A percentile compares a stretch with the other conserved stretches of the same genome.
phyloP scores from a whole-genome alignment of 2,329 filamentous ascomycete species.

The Sclerotinia subarctica region DNA sequence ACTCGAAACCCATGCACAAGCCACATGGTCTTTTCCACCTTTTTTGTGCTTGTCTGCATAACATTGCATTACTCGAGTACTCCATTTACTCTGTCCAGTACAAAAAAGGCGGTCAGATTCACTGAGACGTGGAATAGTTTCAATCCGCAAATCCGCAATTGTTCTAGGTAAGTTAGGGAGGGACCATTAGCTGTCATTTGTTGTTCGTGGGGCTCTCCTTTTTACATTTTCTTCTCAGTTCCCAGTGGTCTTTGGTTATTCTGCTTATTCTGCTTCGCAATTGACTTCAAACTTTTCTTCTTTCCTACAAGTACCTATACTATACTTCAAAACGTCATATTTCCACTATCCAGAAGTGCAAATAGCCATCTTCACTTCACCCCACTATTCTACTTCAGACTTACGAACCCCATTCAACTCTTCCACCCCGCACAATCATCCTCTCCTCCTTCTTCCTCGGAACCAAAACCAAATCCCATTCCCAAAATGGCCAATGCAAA shows the following conservation, averaged over 20 bases:
- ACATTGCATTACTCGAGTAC: too few relatives aligned
- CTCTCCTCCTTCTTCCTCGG: background rate
- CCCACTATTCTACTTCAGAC: slow-evolving; percentile 1
- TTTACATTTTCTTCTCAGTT: background rate
- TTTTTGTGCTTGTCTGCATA: background rate
- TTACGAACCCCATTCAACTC: background rate
- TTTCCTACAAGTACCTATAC: background rate
- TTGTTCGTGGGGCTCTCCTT: slow-evolving; percentile 16
- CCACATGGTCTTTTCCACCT: background rate
- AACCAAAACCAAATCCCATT: background rate
- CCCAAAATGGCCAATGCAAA: slow-evolving; percentile 56
- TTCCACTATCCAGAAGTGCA: background rate
- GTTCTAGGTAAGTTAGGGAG: slow-evolving; percentile 13
- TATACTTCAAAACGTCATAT: background rate
- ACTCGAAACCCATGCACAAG: background rate
- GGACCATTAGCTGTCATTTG: slow-evolving; percentile 19
- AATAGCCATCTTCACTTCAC: background rate
- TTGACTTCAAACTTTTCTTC: background rate
- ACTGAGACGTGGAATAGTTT: slow-evolving; percentile 18
- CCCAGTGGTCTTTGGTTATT: background rate
- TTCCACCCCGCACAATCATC: slow-evolving; percentile 6
- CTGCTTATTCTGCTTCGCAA: too few relatives aligned
- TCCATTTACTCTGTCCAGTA: background rate
- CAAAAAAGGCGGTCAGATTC: slow-evolving; percentile 20
- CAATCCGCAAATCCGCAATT: slow-evolving; percentile 20